These are phyloP conservation scores for Annona squamosa DNA, from an alignment of 164 flowering plant species.

Conservation along the genomic window DNA sequence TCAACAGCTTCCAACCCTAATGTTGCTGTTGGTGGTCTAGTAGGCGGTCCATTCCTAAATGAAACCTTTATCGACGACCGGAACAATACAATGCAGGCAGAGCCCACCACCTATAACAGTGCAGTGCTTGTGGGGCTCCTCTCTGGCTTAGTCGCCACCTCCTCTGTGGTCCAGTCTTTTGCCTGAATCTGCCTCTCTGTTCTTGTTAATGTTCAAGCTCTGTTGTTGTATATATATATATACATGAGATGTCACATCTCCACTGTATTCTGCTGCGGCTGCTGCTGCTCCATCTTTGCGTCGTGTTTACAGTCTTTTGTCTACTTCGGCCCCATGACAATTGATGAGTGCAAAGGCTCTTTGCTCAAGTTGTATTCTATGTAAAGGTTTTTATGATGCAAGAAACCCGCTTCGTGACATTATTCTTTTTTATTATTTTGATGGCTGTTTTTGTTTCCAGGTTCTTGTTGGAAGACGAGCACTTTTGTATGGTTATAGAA, in stretches of 20 bases:
- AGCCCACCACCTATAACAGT: constrained; percentile 85
- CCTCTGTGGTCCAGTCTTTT: constrained; percentile 64
- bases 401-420: not conserved
- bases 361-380: not conserved
- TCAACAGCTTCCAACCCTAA: constrained; percentile 71
- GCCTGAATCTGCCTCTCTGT: constrained; percentile 19
- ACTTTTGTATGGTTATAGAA: not conserved
- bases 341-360: not conserved
- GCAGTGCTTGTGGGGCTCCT: constrained; percentile 76
- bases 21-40: constrained; percentile 71
- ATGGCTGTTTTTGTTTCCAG: no score
- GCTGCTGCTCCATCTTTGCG: not conserved
- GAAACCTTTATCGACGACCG: constrained; percentile 62
- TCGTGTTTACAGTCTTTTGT: not conserved
- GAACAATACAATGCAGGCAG: constrained; percentile 75
- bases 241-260: not conserved
- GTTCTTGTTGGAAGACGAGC: no score
- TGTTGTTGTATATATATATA: not conserved
- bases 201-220: no score
- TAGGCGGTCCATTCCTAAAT: constrained; percentile 83
- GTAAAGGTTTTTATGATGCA: not conserved
- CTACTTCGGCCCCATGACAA: not conserved
- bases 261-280: not conserved
- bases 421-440: not conserved
- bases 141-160: constrained; percentile 73